Conservation (phyloP, 2,329 filamentous ascomycete genomes). For the Alternaria longipes region DNA sequence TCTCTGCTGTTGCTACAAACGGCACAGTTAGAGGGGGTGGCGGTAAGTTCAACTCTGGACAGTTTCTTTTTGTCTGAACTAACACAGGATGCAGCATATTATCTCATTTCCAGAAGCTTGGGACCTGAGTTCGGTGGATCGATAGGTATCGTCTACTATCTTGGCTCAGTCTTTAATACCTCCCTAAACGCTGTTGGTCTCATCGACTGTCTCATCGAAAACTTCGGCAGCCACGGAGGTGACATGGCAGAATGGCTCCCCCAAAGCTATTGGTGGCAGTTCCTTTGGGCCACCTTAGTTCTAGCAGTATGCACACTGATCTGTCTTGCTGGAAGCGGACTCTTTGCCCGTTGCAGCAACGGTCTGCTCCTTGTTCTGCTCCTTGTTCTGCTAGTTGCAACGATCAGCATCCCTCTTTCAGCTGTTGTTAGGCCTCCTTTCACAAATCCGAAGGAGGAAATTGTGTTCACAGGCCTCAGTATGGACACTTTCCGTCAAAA, state of each 20-base stretch:
- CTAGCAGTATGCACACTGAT: slow-evolving; percentile 76
- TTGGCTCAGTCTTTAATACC: slow-evolving; percentile 85
- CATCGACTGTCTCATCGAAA: slow-evolving; percentile 81
- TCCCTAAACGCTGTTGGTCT: slow-evolving; percentile 88
- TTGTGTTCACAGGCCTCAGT: slow-evolving; percentile 82
- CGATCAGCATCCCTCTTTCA: slow-evolving; percentile 85
- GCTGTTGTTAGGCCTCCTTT: slow-evolving; percentile 75
- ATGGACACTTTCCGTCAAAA: slow-evolving; percentile 76
- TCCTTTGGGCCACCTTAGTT: slow-evolving; percentile 77
- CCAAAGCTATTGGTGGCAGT: slow-evolving; percentile 78
- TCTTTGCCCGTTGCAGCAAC: slow-evolving; percentile 84
- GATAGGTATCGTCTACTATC: slow-evolving; percentile 86
- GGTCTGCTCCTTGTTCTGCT: slow-evolving; percentile 69
- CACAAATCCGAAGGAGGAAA: slow-evolving; percentile 65
- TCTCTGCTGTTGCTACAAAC: slow-evolving; percentile 90
- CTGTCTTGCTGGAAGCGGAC: slow-evolving; percentile 80
- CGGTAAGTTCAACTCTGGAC: background rate
- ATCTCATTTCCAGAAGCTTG: slow-evolving; percentile 83
- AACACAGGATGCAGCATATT: slow-evolving; percentile 67
- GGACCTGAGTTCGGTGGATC: slow-evolving; percentile 90
- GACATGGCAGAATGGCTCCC: slow-evolving; percentile 69
- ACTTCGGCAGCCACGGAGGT: slow-evolving; percentile 69
- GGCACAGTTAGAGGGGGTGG: slow-evolving; percentile 88
- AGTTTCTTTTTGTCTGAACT: background rate
- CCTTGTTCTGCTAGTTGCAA: slow-evolving; percentile 77